Conservation (phyloP, 345 rosid species). For the Jatropha curcas region DNA sequence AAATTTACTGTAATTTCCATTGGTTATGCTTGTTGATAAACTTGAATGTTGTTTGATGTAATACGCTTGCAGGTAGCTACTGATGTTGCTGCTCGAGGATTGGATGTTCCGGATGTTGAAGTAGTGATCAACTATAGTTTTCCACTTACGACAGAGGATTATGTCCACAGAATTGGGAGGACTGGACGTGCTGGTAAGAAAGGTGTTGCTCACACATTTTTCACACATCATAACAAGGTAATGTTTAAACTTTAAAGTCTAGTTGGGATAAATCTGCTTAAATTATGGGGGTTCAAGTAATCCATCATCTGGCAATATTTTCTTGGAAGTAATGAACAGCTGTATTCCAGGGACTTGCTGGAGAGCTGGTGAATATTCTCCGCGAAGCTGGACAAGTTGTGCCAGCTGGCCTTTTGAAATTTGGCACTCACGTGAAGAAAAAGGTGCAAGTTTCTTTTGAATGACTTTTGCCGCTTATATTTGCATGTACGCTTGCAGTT, state of each 20-base stretch:
- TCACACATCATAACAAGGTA: constrained; percentile 87
- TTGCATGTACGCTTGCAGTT: not conserved
- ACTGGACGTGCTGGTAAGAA: constrained; percentile 98
- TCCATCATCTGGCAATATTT: too few relatives aligned
- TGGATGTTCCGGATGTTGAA: constrained; percentile 94
- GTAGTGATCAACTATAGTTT: constrained; percentile 95
- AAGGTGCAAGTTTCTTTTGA: constrained; percentile 46
- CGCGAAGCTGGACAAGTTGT: constrained; percentile 88
- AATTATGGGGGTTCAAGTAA: not conserved
- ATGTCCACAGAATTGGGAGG: constrained; percentile 92
- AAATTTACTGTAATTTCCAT: too few relatives aligned
- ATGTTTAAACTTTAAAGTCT: not conserved
- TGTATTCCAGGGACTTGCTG: constrained; percentile 72
- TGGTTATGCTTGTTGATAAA: not conserved
- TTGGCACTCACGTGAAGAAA: constrained; percentile 95
- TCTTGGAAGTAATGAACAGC: not conserved
- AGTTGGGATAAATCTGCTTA: not conserved
- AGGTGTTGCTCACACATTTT: constrained; percentile 96
- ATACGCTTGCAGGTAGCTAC: constrained; percentile 69
- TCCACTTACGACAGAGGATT: constrained; percentile 92
- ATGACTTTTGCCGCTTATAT: not conserved
- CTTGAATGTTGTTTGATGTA: not conserved
- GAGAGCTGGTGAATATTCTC: constrained; percentile 93
- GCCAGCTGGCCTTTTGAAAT: constrained; percentile 77
- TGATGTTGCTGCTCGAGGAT: constrained; percentile 95